Evolutionary conservation across 257 asterid genomes (phyloP).

Genomic region (Cinchona pubescens): DNA sequence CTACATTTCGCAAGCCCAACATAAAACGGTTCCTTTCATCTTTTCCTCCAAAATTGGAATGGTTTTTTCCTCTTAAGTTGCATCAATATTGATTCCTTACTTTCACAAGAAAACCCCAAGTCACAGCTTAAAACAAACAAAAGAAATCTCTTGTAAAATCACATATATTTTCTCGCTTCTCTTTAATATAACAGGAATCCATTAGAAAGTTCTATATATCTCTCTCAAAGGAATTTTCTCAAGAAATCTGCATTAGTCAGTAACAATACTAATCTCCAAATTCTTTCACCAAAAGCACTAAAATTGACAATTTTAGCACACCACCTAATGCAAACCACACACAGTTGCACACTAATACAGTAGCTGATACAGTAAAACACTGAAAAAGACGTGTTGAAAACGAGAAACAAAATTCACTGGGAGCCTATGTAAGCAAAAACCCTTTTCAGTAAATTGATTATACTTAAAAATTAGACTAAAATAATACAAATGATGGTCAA

Average conservation of each 20-base stretch:
- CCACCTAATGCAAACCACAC: not conserved
- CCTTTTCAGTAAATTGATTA: not conserved
- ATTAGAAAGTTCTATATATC: too few relatives aligned
- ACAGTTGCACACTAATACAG: not conserved
- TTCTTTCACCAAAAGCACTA: not conserved
- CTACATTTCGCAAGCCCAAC: not conserved
- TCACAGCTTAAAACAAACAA: not conserved
- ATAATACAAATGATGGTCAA: not conserved
- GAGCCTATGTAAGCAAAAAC: not conserved
- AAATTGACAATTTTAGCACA: not conserved
- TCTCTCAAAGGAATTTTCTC: not conserved
- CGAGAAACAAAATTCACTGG: not conserved
- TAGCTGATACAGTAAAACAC: conserved; percentile 4
- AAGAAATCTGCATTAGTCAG: not conserved
- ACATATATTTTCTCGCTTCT: not conserved
- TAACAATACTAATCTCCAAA: not conserved
- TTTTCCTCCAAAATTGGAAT: not conserved
- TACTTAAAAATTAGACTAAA: not conserved
- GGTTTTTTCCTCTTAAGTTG: not conserved
- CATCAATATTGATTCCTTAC: not conserved
- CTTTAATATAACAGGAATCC: not conserved
- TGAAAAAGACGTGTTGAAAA: not conserved
- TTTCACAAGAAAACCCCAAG: not conserved
- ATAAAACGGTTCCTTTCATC: not conserved
- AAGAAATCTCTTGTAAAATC: not conserved